Evolutionary conservation across 352 stramenopile genomes (phyloP), one percentile per base, ranked within the genome.

Genomic region (Pythium periplocum): DNA sequence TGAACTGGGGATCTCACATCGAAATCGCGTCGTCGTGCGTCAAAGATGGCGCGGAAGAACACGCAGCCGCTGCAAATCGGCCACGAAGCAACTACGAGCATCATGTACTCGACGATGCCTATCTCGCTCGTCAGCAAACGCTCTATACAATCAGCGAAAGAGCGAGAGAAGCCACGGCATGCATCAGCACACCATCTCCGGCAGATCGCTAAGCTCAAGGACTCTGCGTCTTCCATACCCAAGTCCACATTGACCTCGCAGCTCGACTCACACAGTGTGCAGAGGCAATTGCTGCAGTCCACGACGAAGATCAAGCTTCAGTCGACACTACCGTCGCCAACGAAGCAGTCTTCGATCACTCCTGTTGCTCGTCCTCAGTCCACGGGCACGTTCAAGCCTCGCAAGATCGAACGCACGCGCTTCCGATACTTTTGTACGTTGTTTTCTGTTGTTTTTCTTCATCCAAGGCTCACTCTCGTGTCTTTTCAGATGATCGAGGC

Each of bases 401-500:
- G 81, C 32, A 83, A 86, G 48, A 71, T 90, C 50, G 81, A 88
- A 41, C 73, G 73, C 30, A 92, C 78, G 10, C 76, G 80, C 45
- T 92, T 92, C 37, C 76, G 81, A 45, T 90, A 92, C 71, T 92
- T 92, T 50, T 92, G 80, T 91, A 73, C 38, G 80, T 76, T 6
- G n/a, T 50, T 4, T 39, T 32, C 31, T 39, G 5, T 17, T 39
- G 33, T 4, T 57, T 11, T 52, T 47, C 12, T 48, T 4, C 6
- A 11, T 10, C 58, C 30, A 0, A 30, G 39, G 7, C 31, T 38
- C 6, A 4, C 36, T 11, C 39, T 35, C 1, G 7, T 46, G 37
- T 39, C 2, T 41, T 46, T 43, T 4, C 44, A 91, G 80, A 92
- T 34, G 73, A 90, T 44, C 76, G 81, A 11, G 81, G 76, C 0